phyloP scores from a whole-genome alignment of 441 rosid genomes.

The Erodium trifolium region DNA sequence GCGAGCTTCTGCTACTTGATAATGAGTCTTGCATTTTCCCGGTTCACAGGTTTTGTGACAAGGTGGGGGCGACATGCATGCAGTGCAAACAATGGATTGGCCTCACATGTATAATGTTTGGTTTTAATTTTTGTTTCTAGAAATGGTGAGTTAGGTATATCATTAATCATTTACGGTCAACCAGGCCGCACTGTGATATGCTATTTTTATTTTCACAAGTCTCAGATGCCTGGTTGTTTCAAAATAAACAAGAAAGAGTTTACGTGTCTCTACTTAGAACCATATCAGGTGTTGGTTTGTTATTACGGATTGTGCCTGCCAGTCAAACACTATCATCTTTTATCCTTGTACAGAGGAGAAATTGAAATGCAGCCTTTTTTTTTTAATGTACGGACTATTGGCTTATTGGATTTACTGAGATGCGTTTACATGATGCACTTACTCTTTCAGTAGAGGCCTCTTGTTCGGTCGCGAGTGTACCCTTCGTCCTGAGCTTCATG shows the following conservation, averaged over 20 bases:
- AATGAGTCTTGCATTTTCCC: not conserved
- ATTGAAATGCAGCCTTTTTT: too few relatives aligned
- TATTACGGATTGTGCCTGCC: not conserved
- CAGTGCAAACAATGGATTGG: constrained; percentile 8
- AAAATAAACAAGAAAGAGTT: constrained; percentile 20
- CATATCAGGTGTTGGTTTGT: not conserved
- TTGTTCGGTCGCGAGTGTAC: too few relatives aligned
- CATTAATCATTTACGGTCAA: constrained; percentile 27
- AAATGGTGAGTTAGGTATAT: constrained; percentile 33
- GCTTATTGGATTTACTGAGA: too few relatives aligned
- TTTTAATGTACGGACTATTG: too few relatives aligned
- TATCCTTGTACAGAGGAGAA: not conserved
- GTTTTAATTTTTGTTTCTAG: not conserved
- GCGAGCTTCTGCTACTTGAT: not conserved
- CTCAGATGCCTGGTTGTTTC: constrained; percentile 51
- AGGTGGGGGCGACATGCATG: not conserved
- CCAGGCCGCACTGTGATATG: constrained; percentile 40
- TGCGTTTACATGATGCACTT: too few relatives aligned
- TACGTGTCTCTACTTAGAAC: not conserved
- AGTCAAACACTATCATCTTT: not conserved
- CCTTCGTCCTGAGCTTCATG: too few relatives aligned
- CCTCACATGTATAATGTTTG: constrained; percentile 1
- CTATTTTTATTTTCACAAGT: constrained; percentile 34
- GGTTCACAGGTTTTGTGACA: not conserved
- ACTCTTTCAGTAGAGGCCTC: too few relatives aligned